These are phyloP conservation scores for Apium graveolens DNA, from an alignment of 129 eudicot species.

Conservation along the genomic window DNA sequence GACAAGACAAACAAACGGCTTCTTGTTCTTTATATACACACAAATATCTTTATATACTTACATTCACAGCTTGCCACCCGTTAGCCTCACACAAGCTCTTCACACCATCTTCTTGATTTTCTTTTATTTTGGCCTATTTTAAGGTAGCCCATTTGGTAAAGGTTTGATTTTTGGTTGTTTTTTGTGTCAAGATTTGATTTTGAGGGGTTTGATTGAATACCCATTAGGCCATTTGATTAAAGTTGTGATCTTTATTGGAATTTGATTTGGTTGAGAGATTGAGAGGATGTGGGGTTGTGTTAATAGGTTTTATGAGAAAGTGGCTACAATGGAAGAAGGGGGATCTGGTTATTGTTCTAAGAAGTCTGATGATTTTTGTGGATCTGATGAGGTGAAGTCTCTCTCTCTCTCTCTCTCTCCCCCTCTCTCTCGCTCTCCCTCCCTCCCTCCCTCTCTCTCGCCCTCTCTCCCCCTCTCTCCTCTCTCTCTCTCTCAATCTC, in stretches of 20 bases:
- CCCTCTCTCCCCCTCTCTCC: too few relatives aligned
- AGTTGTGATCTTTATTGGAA: not conserved
- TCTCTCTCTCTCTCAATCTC: too few relatives aligned
- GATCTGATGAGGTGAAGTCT: constrained; percentile 51
- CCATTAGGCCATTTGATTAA: not conserved
- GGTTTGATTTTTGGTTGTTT: not conserved
- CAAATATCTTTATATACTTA: constrained; percentile 8
- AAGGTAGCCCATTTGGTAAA: not conserved
- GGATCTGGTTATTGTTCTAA: too few relatives aligned
- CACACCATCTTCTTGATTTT: not conserved
- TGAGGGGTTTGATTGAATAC: not conserved
- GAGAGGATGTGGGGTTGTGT: constrained; percentile 26
- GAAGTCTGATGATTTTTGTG: too few relatives aligned
- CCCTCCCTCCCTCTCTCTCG: too few relatives aligned
- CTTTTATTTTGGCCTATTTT: not conserved
- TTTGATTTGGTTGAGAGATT: not conserved
- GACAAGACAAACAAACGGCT: constrained; percentile 58
- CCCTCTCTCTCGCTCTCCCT: too few relatives aligned
- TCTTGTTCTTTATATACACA: constrained; percentile 14
- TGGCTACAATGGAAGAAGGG: constrained; percentile 64
- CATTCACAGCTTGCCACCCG: constrained; percentile 36
- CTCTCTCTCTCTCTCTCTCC: not conserved
- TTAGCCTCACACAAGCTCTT: constrained; percentile 23
- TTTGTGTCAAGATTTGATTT: not conserved
- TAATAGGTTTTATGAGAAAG: constrained; percentile 48